Evolutionary conservation across 139 green algal species (phyloP).

Genomic region (Chlorella vulgaris): DNA sequence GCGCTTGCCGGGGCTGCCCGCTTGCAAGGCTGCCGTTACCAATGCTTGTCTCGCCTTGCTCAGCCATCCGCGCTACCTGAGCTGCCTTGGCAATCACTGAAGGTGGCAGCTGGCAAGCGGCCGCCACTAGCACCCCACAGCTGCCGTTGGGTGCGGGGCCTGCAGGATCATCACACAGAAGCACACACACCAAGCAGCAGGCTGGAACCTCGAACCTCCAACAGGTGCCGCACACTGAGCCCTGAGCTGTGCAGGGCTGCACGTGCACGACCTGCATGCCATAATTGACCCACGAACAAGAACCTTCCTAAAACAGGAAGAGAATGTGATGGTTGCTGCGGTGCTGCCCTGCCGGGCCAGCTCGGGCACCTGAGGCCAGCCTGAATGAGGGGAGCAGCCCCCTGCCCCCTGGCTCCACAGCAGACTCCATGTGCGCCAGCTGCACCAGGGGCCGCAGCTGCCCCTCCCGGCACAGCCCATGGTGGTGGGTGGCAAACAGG

Average conservation of each 20-base stretch:
- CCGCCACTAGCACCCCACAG: conserved; percentile 55
- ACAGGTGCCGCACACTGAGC: no score
- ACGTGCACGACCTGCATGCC: no score
- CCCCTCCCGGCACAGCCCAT: conserved; percentile 62
- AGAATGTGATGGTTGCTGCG: neutral
- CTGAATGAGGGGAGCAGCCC: conserved; percentile 42
- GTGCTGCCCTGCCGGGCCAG: no score
- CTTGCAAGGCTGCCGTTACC: no score
- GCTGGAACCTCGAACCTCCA: no score
- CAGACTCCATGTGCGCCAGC: conserved; percentile 56
- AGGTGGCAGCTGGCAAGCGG: conserved; percentile 42
- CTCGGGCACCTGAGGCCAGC: conserved; percentile 1
- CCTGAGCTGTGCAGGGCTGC: no score
- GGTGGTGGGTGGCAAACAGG: conserved; percentile 96
- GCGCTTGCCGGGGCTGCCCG: no score
- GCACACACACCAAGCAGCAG: no score
- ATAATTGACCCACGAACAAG: no score
- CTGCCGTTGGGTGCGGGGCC: conserved; percentile 51
- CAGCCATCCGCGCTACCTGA: neutral
- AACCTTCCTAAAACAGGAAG: neutral
- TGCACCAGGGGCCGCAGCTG: conserved; percentile 11
- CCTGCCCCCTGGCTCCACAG: neutral
- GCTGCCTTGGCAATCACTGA: conserved; percentile 37
- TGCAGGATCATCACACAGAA: no score
- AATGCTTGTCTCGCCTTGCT: neutral